Percentiles rank a stretch among this genome's conserved stretches.
phyloP scores from a whole-genome alignment of 495 filamentous ascomycete genomes.

The Penicillium arizonense region DNA sequence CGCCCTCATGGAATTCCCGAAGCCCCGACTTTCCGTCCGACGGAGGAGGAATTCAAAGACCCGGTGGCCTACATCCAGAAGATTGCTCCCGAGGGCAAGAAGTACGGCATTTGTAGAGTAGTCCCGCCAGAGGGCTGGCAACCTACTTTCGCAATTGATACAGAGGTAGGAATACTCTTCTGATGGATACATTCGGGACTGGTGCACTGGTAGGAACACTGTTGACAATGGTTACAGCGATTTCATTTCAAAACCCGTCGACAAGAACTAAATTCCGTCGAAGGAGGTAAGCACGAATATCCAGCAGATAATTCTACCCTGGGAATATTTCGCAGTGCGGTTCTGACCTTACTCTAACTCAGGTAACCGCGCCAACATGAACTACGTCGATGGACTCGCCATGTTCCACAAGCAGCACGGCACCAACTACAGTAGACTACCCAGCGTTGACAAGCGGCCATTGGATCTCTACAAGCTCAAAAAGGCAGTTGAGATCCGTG shows the following conservation, averaged over 20 bases:
- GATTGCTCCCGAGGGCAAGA: slow-evolving; percentile 76
- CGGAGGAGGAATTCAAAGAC: slow-evolving; percentile 90
- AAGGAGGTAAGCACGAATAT: slow-evolving; percentile 77
- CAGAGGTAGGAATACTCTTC: slow-evolving; percentile 65
- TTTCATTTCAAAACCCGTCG: slow-evolving; percentile 97
- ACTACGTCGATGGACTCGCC: slow-evolving; percentile 89
- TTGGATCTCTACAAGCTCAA: slow-evolving; percentile 94
- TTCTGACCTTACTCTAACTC: slow-evolving; percentile 36
- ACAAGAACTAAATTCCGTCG: slow-evolving; percentile 96
- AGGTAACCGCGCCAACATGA: slow-evolving; percentile 94
- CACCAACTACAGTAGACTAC: slow-evolving; percentile 87
- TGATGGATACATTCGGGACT: background rate
- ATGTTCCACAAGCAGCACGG: slow-evolving; percentile 98
- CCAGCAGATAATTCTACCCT: slow-evolving; percentile 30
- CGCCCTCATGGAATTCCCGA: slow-evolving; percentile 83
- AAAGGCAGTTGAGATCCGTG: slow-evolving; percentile 90
- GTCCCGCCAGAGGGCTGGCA: slow-evolving; percentile 94
- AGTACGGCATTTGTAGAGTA: slow-evolving; percentile 92
- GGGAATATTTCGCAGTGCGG: slow-evolving; percentile 29
- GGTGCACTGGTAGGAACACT: background rate
- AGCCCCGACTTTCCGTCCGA: slow-evolving; percentile 88
- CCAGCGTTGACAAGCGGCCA: slow-evolving; percentile 96
- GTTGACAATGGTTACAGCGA: slow-evolving; percentile 51
- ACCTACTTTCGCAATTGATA: slow-evolving; percentile 92
- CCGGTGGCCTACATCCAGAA: slow-evolving; percentile 89